Percentiles rank a stretch among this genome's conserved stretches.
phyloP scores from a whole-genome alignment of 106 monocot genomes.

The Triglochin maritima region DNA sequence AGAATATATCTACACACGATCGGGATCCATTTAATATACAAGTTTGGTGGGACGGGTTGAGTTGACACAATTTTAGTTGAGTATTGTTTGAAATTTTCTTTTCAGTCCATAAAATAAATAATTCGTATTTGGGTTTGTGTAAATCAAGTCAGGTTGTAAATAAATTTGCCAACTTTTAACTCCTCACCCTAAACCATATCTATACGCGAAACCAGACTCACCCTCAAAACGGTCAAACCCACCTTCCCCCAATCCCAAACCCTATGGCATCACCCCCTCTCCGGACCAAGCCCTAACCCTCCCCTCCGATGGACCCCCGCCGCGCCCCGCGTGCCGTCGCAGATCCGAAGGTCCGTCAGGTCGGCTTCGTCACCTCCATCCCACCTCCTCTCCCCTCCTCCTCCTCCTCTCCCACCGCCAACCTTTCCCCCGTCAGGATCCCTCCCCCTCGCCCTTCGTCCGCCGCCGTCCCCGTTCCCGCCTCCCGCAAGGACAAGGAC shows the following conservation, averaged over 20 bases:
- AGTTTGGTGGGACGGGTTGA: too few species aligned
- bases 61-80: too few species aligned
- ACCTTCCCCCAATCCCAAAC: not conserved
- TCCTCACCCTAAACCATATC: not conserved
- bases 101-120: too few species aligned
- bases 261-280: not conserved
- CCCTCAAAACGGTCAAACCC: not conserved
- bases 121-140: too few species aligned
- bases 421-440: not conserved
- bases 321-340: slow-evolving; percentile 25
- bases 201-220: not conserved
- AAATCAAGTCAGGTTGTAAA: not conserved
- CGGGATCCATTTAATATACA: too few species aligned
- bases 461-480: slow-evolving; percentile 6
- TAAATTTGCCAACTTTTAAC: not conserved
- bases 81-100: too few species aligned
- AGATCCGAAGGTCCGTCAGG: slow-evolving; percentile 33
- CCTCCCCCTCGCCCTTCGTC: slow-evolving; percentile 1
- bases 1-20: too few species aligned
- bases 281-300: not conserved
- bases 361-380: slow-evolving; percentile 27
- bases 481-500: not conserved
- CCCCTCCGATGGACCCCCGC: slow-evolving; percentile 22
- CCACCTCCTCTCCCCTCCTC: slow-evolving; percentile 3
- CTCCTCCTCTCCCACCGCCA: not conserved